Evolutionary conservation across 345 rosid genomes (phyloP), one percentile per base, ranked within the genome.

Genomic region (Boechera divaricarpa): DNA sequence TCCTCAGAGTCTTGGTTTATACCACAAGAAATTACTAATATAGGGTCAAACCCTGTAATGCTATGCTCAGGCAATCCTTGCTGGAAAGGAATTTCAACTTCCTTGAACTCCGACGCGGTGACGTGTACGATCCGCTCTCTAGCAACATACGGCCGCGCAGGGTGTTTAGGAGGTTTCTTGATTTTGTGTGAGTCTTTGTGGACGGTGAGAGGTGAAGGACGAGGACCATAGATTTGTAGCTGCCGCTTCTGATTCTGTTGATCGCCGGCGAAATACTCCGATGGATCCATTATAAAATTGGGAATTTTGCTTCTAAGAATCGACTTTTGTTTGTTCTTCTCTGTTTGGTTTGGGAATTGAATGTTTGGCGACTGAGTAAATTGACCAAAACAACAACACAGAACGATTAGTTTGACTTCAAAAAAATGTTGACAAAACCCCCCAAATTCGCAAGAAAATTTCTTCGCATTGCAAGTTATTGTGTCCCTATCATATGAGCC

Each of bases 151-250:
- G 11, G 39, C 61, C 51, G 81, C 6, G 72, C 82, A 15, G 84
- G 87, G 42, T 87, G 96, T 16, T 68, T 84, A 0, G 89, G 91
- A 3, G 92, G 94, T 63, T 85, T 88, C 79, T 67, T 86, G 69
- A 91, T 89, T 70, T 82, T 82, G 86, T 83, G 90, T 36, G 98
- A 93, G 65, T 78, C 86, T 79, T 80, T 83, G 82, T 77, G 49
- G 83, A 93, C 79, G 63, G 83, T 83, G 7, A 93, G 90, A 0
- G 92, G 88, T 51, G 91, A 2, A 31, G 98, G 98, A 6, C 97
- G 91, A 47, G 90, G 88, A 38, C 98, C 98, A 38, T 78, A 88
- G 75, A 93, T 81, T 80, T 82, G 97, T 32, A 87, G 65, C 66
- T 78, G 87, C 29, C 67, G 73, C 66, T 56, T 86, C 18, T 73